Conservation (phyloP, 306 rosid genomes). For the Mimosa pudica region DNA sequence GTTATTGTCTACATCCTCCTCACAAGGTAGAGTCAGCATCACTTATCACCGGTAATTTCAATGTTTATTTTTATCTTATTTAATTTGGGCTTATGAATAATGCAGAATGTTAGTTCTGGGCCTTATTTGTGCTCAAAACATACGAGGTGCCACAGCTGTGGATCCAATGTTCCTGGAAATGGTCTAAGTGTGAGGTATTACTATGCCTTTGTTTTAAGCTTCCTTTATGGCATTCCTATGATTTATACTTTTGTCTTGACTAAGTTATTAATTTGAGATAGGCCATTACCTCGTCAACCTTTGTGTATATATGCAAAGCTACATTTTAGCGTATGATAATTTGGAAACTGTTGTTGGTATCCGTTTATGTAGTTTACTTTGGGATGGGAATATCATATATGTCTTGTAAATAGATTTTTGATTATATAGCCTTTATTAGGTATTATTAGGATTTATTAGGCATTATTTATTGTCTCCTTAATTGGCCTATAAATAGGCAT, state of each 20-base stretch:
- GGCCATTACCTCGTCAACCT: not conserved
- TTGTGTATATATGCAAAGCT: not conserved
- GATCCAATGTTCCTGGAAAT: conserved; percentile 95
- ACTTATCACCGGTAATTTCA: conserved; percentile 25
- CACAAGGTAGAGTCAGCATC: conserved; percentile 70
- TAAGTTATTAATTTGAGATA: not conserved
- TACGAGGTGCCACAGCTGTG: conserved; percentile 93
- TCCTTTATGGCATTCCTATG: not conserved
- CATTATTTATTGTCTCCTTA: too few relatives aligned
- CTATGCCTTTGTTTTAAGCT: not conserved
- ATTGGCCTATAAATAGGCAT: too few relatives aligned
- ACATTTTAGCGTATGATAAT: not conserved
- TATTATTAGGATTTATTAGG: too few relatives aligned
- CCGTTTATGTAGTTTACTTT: not conserved
- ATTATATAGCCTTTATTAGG: too few relatives aligned
- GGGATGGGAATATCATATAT: too few relatives aligned
- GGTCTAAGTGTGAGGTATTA: conserved; percentile 91
- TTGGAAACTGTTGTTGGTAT: not conserved
- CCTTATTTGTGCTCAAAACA: conserved; percentile 97
- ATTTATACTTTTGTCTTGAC: not conserved
- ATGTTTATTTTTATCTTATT: conserved; percentile 24
- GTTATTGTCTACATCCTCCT: conserved; percentile 96
- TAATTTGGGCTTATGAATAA: conserved; percentile 39
- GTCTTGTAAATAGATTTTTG: too few relatives aligned
- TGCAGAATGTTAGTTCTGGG: conserved; percentile 92